Evolutionary conservation across 139 green algal genomes (phyloP).

Genomic region (Tetradesmus lagerheimii): DNA sequence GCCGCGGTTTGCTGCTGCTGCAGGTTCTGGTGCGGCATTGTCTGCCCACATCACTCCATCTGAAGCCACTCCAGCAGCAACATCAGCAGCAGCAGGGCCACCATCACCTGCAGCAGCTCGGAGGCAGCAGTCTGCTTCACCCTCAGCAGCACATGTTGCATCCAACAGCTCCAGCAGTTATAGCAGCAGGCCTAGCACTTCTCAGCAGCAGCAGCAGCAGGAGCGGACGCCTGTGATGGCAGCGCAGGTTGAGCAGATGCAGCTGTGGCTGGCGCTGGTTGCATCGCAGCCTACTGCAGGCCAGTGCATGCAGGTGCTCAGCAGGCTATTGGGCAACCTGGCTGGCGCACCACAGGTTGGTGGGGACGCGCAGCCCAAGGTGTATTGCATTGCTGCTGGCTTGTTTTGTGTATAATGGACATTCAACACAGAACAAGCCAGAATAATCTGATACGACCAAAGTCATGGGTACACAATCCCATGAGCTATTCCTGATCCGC

Average conservation of each 20-base stretch:
- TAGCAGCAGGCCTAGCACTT: not conserved
- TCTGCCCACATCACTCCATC: not conserved
- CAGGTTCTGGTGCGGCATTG: slow-evolving; percentile 32
- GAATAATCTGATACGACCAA: too few species aligned
- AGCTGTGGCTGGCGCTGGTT: slow-evolving; percentile 19
- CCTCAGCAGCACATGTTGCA: not conserved
- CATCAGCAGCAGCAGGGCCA: not conserved
- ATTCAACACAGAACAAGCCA: too few species aligned
- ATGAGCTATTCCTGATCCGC: too few species aligned
- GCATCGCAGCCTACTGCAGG: not conserved
- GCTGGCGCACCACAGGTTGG: slow-evolving; percentile 22
- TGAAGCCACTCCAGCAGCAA: not conserved
- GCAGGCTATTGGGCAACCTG: slow-evolving; percentile 38
- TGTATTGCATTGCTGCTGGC: too few species aligned
- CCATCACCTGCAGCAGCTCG: not conserved
- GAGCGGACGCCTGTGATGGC: not conserved
- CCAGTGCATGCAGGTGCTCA: slow-evolving; percentile 16
- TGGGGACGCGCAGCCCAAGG: not conserved
- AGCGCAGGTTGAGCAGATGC: slow-evolving; percentile 15
- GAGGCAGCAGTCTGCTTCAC: not conserved
- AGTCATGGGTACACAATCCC: too few species aligned
- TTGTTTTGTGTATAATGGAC: too few species aligned
- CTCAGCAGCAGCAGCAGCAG: slow-evolving; percentile 26
- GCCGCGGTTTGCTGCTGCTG: not conserved
- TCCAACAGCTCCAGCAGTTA: not conserved